phyloP scores from a whole-genome alignment of 805 yeast species.

The Lachancea quebecensis region DNA sequence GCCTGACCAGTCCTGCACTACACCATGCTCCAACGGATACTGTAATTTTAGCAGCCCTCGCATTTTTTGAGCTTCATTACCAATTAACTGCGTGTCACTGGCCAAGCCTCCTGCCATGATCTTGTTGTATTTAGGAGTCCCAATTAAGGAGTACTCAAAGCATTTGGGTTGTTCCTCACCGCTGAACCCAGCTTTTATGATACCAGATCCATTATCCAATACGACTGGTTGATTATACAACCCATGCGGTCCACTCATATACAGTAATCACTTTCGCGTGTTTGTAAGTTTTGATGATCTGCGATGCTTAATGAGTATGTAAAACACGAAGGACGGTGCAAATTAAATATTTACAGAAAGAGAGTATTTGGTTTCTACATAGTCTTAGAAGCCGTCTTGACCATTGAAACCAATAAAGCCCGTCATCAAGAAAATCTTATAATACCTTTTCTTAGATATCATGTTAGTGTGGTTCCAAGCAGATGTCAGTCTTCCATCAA shows the following conservation, averaged over 20 bases:
- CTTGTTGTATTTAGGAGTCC: slow-evolving; percentile 76
- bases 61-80: slow-evolving; percentile 63
- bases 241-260: slow-evolving; percentile 8
- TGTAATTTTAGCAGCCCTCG: slow-evolving; percentile 68
- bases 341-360: neutral
- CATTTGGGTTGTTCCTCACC: slow-evolving; percentile 79
- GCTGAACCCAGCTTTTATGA: slow-evolving; percentile 83
- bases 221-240: slow-evolving; percentile 67
- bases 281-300: neutral
- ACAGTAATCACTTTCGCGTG: neutral
- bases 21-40: slow-evolving; percentile 77
- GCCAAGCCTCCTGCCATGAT: slow-evolving; percentile 67
- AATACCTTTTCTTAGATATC: slow-evolving; percentile 60
- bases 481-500: slow-evolving; percentile 73
- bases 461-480: slow-evolving; percentile 81
- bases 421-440: slow-evolving; percentile 50
- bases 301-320: neutral
- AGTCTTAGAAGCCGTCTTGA: slow-evolving; percentile 46
- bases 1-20: slow-evolving; percentile 75
- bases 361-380: neutral
- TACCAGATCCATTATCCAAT: slow-evolving; percentile 81
- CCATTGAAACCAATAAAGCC: slow-evolving; percentile 78
- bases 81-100: slow-evolving; percentile 60
- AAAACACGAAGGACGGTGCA: neutral
- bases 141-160: slow-evolving; percentile 59